Evolutionary conservation across 768 basidiomycete species (phyloP).

Genomic region (Pisolithus tinctorius): DNA sequence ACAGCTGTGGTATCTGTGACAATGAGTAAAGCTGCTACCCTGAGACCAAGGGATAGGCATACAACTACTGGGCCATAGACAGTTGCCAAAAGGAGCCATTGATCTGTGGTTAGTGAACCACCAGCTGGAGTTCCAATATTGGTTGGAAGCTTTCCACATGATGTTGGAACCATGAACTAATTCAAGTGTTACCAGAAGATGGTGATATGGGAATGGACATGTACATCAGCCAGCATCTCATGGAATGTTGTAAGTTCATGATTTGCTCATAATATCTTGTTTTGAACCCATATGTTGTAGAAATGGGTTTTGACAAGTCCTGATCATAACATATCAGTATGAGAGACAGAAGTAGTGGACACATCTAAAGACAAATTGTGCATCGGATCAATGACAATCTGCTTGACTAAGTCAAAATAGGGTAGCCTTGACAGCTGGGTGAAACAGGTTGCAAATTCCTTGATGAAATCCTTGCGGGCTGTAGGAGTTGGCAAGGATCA

Average conservation of each 20-base stretch:
- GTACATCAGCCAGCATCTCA: not conserved
- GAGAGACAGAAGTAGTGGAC: not conserved
- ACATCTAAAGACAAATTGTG: conserved; percentile 23
- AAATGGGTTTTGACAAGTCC: conserved; percentile 22
- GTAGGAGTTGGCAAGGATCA: not conserved
- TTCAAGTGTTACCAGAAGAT: no score
- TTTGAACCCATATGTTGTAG: conserved; percentile 18
- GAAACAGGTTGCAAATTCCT: conserved; percentile 18
- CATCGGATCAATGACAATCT: conserved; percentile 25
- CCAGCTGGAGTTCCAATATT: conserved; percentile 26
- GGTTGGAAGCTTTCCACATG: conserved; percentile 13
- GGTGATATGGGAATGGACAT: not conserved
- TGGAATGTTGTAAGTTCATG: not conserved
- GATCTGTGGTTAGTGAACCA: conserved; percentile 29
- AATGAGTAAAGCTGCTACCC: not conserved
- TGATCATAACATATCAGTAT: not conserved
- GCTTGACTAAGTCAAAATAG: conserved; percentile 20
- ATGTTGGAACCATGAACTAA: not conserved
- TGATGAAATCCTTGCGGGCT: conserved; percentile 9
- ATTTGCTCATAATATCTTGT: not conserved
- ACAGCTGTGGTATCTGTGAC: not conserved
- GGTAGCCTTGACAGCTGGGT: conserved; percentile 18
- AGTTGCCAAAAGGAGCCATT: conserved; percentile 25
- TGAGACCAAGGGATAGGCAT: not conserved
- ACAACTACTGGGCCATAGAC: conserved; percentile 25